Conservation (phyloP, 192 early-diverging fungal genomes). For the Ramicandelaber brevisporus region DNA sequence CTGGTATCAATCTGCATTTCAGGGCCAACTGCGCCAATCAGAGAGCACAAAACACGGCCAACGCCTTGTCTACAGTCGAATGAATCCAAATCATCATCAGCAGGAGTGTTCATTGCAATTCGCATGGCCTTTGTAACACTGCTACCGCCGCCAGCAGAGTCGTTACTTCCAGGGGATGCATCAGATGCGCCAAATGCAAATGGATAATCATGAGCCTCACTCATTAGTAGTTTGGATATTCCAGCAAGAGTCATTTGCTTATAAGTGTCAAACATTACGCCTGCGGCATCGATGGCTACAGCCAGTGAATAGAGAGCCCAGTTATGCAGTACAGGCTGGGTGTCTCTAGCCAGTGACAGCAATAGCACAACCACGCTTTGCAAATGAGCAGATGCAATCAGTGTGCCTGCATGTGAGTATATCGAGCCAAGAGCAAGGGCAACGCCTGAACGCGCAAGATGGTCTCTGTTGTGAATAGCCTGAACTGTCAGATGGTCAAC, state of each 20-base stretch:
- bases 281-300: slow-evolving; percentile 64
- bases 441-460: slow-evolving; percentile 80
- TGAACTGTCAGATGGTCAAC: slow-evolving; percentile 18
- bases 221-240: slow-evolving; percentile 66
- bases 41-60: slow-evolving; percentile 67
- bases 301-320: slow-evolving; percentile 78
- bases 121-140: slow-evolving; percentile 34
- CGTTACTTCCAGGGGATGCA: not conserved
- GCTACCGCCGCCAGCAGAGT: slow-evolving; percentile 22
- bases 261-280: slow-evolving; percentile 73
- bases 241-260: slow-evolving; percentile 68
- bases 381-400: slow-evolving; percentile 59
- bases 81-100: slow-evolving; percentile 25
- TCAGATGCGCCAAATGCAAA: slow-evolving; percentile 8
- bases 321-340: slow-evolving; percentile 77
- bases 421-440: slow-evolving; percentile 73
- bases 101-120: slow-evolving; percentile 26
- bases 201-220: slow-evolving; percentile 55
- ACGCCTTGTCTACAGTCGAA: slow-evolving; percentile 28
- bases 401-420: slow-evolving; percentile 67
- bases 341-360: slow-evolving; percentile 70
- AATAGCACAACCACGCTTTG: slow-evolving; percentile 73
- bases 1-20: slow-evolving; percentile 51
- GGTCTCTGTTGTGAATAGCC: slow-evolving; percentile 77
- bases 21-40: slow-evolving; percentile 77